Evolutionary conservation across 2,329 filamentous ascomycete species (phyloP).

Genomic region (Fusarium buxicola): DNA sequence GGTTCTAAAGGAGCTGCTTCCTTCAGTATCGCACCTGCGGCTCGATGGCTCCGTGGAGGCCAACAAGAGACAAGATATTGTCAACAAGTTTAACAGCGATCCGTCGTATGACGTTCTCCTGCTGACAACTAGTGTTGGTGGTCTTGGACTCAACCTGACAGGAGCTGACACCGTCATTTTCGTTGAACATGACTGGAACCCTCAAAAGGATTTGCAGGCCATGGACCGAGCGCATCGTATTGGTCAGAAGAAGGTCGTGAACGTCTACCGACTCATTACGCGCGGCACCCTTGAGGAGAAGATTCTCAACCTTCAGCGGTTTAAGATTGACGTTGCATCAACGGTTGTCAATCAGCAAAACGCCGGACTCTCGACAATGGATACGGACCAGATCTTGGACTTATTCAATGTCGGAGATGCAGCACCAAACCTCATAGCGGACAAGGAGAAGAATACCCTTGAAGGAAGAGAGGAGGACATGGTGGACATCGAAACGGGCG

Average conservation of each 20-base stretch:
- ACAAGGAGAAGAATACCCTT: slow-evolving; percentile 68
- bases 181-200: slow-evolving; percentile 99
- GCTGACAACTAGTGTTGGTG: slow-evolving; percentile 94
- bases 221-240: slow-evolving; percentile 99
- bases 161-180: slow-evolving; percentile 99
- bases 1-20: slow-evolving; percentile 90
- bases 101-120: slow-evolving; percentile 95
- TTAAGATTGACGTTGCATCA: slow-evolving; percentile 98
- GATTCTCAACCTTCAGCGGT: slow-evolving; percentile 96
- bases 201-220: slow-evolving; percentile 96
- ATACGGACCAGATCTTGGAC: slow-evolving; percentile 97
- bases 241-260: slow-evolving; percentile 99
- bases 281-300: slow-evolving; percentile 97
- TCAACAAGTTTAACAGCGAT: slow-evolving; percentile 98
- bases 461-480: slow-evolving; percentile 83
- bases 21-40: slow-evolving; percentile 91
- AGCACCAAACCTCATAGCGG: slow-evolving; percentile 72
- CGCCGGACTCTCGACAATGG: slow-evolving; percentile 92
- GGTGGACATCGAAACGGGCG: slow-evolving; percentile 91
- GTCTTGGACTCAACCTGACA: slow-evolving; percentile 92
- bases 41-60: slow-evolving; percentile 94
- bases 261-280: slow-evolving; percentile 97
- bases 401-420: slow-evolving; percentile 91
- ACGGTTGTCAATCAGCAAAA: slow-evolving; percentile 99
- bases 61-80: slow-evolving; percentile 93